A percentile compares a stretch with the other conserved stretches of the same genome.
phyloP scores from a whole-genome alignment of 192 early-diverging fungal species.

The Pilobolus umbonatus region DNA sequence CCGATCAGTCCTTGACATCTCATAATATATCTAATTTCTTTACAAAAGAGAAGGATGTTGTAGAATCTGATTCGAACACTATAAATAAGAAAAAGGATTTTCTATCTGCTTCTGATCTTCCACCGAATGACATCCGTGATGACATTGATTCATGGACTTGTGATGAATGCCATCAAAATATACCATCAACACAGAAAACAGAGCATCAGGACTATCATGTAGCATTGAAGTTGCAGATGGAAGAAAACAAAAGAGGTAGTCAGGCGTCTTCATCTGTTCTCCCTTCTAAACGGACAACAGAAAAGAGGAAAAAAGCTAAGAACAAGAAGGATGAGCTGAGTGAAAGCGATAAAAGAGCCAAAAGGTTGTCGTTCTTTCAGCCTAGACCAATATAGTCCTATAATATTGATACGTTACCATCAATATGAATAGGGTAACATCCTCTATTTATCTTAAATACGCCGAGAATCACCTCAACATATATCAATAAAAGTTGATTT shows the following conservation, averaged over 20 bases:
- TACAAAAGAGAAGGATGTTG: constrained; percentile 6
- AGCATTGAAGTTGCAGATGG: constrained; percentile 38
- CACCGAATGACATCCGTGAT: neutral
- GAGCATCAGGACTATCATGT: constrained; percentile 58
- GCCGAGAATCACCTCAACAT: too few species aligned
- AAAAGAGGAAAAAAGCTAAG: neutral
- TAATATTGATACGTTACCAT: too few species aligned
- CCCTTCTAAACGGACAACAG: neutral
- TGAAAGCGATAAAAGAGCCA: too few species aligned
- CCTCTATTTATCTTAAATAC: too few species aligned
- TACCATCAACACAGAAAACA: constrained; percentile 13
- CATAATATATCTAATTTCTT: neutral
- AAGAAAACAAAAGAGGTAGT: neutral
- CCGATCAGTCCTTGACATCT: neutral
- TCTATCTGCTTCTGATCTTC: too few species aligned
- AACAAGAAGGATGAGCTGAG: neutral
- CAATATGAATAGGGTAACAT: too few species aligned
- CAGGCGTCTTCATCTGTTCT: neutral
- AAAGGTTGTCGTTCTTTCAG: too few species aligned
- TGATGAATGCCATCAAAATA: constrained; percentile 28
- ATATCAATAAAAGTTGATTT: too few species aligned
- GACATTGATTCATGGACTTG: constrained; percentile 11
- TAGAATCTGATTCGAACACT: constrained; percentile 12
- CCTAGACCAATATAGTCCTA: too few species aligned
- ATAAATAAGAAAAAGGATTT: too few species aligned